A percentile compares a stretch with the other conserved stretches of the same genome.
Conservation (phyloP, 768 basidiomycete genomes). For the Calvatia gigantea region DNA sequence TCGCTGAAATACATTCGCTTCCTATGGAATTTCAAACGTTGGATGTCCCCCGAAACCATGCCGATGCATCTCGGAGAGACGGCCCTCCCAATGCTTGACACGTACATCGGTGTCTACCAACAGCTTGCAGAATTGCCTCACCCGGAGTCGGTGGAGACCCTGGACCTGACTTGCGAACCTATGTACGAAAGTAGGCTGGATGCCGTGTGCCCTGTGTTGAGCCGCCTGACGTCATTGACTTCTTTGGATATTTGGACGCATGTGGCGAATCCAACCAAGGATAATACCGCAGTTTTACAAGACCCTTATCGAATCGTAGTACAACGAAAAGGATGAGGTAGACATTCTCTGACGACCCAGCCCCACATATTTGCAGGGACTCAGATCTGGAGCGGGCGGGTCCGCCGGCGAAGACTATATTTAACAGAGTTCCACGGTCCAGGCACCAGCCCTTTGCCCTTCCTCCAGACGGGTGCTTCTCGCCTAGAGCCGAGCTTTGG, state of each 20-base stretch:
- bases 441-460: too few relatives aligned
- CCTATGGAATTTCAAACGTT: conserved; percentile 48
- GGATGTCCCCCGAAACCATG: conserved; percentile 42
- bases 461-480: too few relatives aligned
- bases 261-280: conserved; percentile 28
- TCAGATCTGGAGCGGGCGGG: too few relatives aligned
- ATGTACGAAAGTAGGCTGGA: conserved; percentile 33
- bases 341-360: too few relatives aligned
- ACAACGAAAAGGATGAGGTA: too few relatives aligned
- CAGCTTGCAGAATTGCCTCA: conserved; percentile 39
- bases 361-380: too few relatives aligned
- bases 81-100: conserved; percentile 32
- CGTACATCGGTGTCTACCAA: conserved; percentile 46
- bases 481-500: too few relatives aligned
- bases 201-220: conserved; percentile 31
- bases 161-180: conserved; percentile 50
- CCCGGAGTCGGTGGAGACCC: conserved; percentile 30
- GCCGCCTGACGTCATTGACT: conserved; percentile 32
- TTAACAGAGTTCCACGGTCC: too few relatives aligned
- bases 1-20: conserved; percentile 39
- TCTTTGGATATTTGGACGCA: conserved; percentile 48
- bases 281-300: conserved; percentile 32
- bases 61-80: conserved; percentile 26
- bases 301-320: conserved; percentile 30
- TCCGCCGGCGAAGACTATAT: too few relatives aligned